A percentile compares a stretch with the other conserved stretches of the same genome.
Evolutionary conservation across 345 rosid species (phyloP).

Genomic region (Lenwebbia sp.): DNA sequence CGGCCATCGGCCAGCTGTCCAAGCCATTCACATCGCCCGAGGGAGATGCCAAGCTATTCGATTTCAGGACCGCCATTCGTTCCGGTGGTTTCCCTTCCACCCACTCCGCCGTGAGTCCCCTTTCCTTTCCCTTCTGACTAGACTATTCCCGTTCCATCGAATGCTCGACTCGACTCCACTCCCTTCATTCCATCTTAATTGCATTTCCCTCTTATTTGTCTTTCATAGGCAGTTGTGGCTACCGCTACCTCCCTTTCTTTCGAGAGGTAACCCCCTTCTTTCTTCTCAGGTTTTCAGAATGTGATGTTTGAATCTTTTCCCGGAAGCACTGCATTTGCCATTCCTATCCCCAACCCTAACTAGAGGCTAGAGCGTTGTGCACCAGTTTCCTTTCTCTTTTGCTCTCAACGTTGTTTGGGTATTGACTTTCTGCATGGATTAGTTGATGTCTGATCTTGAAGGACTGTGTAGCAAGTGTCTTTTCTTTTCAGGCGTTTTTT

Average conservation of each 20-base stretch:
- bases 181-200: neutral
- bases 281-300: neutral
- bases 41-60: slow-evolving; percentile 48
- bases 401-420: neutral
- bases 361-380: neutral
- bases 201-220: neutral
- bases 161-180: neutral
- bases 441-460: neutral
- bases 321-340: neutral
- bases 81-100: slow-evolving; percentile 97
- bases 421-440: neutral
- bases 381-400: neutral
- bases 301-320: neutral
- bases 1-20: slow-evolving; percentile 74
- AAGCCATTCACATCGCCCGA: slow-evolving; percentile 65
- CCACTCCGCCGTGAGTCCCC: slow-evolving; percentile 57
- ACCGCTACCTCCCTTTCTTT: slow-evolving; percentile 77
- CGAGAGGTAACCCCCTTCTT: slow-evolving; percentile 39
- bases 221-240: slow-evolving; percentile 62
- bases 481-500: neutral
- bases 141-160: too few relatives aligned
- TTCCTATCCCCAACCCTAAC: neutral
- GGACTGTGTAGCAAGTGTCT: neutral
- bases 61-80: slow-evolving; percentile 40
- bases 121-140: neutral